A percentile compares a stretch with the other conserved stretches of the same genome.
Evolutionary conservation across 148 eudicot species (phyloP).

Genomic region (Oxyria digyna): DNA sequence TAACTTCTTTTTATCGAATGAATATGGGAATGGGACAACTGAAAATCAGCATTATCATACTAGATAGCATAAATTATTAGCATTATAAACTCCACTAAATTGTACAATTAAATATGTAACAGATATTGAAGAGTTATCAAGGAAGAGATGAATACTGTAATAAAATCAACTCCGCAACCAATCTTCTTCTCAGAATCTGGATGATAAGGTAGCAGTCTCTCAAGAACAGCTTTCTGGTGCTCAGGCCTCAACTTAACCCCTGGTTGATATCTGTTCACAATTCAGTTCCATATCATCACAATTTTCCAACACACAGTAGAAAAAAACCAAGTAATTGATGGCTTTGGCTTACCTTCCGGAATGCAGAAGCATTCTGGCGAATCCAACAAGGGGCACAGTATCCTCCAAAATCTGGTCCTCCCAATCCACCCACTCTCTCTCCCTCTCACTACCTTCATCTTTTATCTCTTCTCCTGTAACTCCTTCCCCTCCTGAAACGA

Average conservation of each 20-base stretch:
- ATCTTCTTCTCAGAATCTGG: conserved; percentile 79
- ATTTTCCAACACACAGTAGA: conserved; percentile 5
- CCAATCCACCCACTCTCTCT: conserved; percentile 62
- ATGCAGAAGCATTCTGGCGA: conserved; percentile 90
- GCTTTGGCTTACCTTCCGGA: conserved; percentile 56
- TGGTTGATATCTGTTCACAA: conserved; percentile 43
- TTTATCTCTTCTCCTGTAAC: conserved; percentile 1
- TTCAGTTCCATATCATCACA: background rate
- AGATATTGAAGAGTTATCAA: background rate
- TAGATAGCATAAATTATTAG: background rate
- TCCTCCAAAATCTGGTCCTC: conserved; percentile 80
- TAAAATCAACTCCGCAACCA: conserved; percentile 79
- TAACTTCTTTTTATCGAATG: background rate
- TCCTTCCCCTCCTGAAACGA: conserved; percentile 13
- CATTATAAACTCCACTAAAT: background rate
- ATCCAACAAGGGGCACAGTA: conserved; percentile 86
- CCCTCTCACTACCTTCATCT: conserved; percentile 7
- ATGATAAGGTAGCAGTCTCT: conserved; percentile 74
- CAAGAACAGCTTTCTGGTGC: conserved; percentile 63
- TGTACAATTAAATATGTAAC: background rate
- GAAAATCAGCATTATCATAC: background rate
- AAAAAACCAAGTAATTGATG: background rate
- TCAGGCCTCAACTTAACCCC: conserved; percentile 73
- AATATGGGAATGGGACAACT: background rate
- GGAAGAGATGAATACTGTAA: conserved; percentile 51